Evolutionary conservation across 2,329 filamentous ascomycete genomes (phyloP).

Genomic region (Chaetomiaceae sp.): DNA sequence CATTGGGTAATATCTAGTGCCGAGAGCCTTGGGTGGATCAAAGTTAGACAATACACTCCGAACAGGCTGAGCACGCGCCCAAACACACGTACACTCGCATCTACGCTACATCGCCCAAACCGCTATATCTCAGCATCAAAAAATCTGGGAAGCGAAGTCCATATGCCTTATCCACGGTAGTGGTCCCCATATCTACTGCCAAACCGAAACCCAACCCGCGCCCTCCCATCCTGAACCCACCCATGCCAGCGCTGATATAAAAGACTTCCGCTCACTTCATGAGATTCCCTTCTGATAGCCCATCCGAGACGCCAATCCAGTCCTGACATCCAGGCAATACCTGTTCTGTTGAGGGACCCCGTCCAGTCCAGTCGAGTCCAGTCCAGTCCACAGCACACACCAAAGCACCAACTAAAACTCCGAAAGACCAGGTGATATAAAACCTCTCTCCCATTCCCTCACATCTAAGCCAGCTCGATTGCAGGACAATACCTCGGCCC

Average conservation of each 20-base stretch:
- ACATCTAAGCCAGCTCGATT: slow-evolving; percentile 50
- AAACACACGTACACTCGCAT: no score
- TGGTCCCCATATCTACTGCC: not conserved
- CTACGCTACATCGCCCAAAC: no score
- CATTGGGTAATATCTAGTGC: no score
- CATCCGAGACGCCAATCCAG: not conserved
- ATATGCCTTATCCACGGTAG: not conserved
- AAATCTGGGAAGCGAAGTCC: no score
- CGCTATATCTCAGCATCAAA: no score
- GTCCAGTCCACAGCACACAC: not conserved
- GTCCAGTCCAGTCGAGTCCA: not conserved
- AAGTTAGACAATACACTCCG: no score
- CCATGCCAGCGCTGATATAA: not conserved
- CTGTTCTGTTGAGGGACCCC: no score
- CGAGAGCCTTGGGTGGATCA: no score
- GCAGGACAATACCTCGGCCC: slow-evolving; percentile 81
- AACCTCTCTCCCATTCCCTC: not conserved
- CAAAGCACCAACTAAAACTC: not conserved
- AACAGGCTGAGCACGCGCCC: no score
- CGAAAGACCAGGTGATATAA: not conserved
- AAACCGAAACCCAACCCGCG: not conserved
- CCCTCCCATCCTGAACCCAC: no score
- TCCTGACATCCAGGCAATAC: no score
- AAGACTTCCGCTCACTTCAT: not conserved
- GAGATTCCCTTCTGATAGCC: not conserved